These are phyloP conservation scores for Stentor roeselii DNA, from an alignment of 73 alveolate genomes.

Conservation along the genomic window DNA sequence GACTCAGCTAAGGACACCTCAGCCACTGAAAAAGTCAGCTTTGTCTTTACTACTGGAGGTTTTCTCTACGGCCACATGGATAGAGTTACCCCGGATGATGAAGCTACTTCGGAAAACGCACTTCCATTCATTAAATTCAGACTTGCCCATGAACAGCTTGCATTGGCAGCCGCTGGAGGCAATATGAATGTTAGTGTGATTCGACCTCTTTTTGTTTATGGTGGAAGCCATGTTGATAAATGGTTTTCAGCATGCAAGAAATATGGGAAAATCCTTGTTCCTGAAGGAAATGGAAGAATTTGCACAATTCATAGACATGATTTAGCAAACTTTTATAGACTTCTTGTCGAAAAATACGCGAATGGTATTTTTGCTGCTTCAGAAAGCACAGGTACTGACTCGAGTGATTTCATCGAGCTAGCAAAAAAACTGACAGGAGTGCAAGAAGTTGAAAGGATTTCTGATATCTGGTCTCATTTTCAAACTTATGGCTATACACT, in stretches of 20 bases:
- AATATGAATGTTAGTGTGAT: neutral
- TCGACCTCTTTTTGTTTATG: neutral
- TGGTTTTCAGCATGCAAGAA: neutral
- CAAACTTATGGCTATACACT: neutral
- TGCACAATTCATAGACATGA: neutral
- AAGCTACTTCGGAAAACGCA: neutral
- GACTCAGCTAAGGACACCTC: neutral
- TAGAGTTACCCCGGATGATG: neutral
- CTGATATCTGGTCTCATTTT: neutral
- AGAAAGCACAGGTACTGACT: neutral
- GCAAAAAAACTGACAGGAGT: neutral
- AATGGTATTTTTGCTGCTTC: neutral
- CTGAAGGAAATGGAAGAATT: neutral
- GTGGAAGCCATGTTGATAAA: neutral
- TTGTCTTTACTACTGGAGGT: slow-evolving; percentile 9
- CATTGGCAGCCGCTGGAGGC: neutral
- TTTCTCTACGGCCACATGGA: neutral
- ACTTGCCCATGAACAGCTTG: neutral
- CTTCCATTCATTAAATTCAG: neutral
- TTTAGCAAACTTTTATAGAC: neutral
- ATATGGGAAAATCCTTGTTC: neutral
- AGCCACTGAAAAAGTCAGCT: neutral
- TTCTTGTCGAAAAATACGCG: neutral
- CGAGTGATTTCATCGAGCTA: neutral
- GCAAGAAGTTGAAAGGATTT: slow-evolving; percentile 11